Percentiles rank a stretch among this genome's conserved stretches.
These are phyloP conservation scores for Patellifolia procumbens DNA, from an alignment of 179 eudicot genomes.

Conservation along the genomic window DNA sequence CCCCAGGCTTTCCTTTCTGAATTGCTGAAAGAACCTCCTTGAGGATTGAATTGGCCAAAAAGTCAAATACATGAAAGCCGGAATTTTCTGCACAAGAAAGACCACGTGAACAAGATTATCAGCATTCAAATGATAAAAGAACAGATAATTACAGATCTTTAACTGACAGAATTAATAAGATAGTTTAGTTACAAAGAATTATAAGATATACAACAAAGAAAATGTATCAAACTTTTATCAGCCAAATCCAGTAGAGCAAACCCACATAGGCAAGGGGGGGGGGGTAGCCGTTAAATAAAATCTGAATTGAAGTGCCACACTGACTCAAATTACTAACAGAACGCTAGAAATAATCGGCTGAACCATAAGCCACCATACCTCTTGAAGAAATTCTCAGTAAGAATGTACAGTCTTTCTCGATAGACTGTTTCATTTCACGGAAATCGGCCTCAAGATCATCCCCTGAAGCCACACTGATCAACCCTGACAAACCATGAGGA, in stretches of 20 bases:
- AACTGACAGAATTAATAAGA: neutral
- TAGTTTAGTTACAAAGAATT: constrained; percentile 1
- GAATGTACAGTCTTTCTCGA: constrained; percentile 82
- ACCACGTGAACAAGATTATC: constrained; percentile 7
- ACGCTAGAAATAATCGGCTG: neutral
- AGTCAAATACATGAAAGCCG: constrained; percentile 97
- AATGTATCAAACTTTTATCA: neutral
- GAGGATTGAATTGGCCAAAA: constrained; percentile 92
- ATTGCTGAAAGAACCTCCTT: constrained; percentile 82
- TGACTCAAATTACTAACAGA: neutral
- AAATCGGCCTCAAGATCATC: constrained; percentile 86
- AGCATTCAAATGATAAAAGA: constrained; percentile 6
- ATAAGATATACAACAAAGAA: neutral
- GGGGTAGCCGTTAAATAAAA: neutral
- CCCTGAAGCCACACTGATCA: constrained; percentile 53
- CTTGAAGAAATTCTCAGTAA: constrained; percentile 79
- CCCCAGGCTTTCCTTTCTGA: constrained; percentile 94
- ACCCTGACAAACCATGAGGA: constrained; percentile 53
- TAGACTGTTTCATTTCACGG: constrained; percentile 51
- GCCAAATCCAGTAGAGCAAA: neutral
- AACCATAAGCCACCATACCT: constrained; percentile 41
- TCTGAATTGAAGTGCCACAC: neutral
- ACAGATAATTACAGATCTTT: neutral
- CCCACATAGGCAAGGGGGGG: neutral
- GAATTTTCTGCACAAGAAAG: constrained; percentile 77